phyloP scores from a whole-genome alignment of 306 rosid genomes.

The Quercus gilva region DNA sequence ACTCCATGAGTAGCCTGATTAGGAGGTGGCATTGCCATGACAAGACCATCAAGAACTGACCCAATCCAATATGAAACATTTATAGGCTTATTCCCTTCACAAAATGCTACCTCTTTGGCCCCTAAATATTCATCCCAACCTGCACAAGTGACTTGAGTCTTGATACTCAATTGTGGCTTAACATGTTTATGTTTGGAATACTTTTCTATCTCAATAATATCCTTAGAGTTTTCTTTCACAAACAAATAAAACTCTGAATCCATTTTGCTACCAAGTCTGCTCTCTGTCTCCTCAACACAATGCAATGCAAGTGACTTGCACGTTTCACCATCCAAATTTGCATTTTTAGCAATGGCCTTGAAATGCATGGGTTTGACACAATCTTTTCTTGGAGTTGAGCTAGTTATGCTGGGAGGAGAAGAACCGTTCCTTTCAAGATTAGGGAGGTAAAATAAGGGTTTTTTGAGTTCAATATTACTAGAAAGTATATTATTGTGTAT shows the following conservation, averaged over 20 bases:
- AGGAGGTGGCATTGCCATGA: too few species aligned
- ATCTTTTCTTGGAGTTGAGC: conserved; percentile 23
- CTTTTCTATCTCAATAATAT: conserved; percentile 22
- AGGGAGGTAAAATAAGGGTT: conserved; percentile 34
- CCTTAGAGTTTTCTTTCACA: conserved; percentile 21
- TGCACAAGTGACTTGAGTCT: background rate
- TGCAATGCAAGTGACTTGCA: conserved; percentile 30
- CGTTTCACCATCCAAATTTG: background rate
- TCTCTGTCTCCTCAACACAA: conserved; percentile 44
- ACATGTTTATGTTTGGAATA: conserved; percentile 5
- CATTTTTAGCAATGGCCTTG: conserved; percentile 18
- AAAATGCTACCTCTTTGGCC: too few species aligned
- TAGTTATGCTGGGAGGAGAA: conserved; percentile 14
- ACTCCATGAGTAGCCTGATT: too few species aligned
- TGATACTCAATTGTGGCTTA: background rate
- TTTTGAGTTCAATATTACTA: conserved; percentile 6
- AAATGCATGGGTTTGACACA: conserved; percentile 29
- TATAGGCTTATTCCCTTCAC: background rate
- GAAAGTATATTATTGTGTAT: conserved; percentile 33
- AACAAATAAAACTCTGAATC: conserved; percentile 22
- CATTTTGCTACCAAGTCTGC: conserved; percentile 21
- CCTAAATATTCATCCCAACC: too few species aligned
- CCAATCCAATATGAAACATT: too few species aligned
- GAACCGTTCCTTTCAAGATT: background rate
- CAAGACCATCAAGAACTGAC: too few species aligned